Conservation (phyloP, 176 grass and related monocot genomes). For the Avena sativa region DNA sequence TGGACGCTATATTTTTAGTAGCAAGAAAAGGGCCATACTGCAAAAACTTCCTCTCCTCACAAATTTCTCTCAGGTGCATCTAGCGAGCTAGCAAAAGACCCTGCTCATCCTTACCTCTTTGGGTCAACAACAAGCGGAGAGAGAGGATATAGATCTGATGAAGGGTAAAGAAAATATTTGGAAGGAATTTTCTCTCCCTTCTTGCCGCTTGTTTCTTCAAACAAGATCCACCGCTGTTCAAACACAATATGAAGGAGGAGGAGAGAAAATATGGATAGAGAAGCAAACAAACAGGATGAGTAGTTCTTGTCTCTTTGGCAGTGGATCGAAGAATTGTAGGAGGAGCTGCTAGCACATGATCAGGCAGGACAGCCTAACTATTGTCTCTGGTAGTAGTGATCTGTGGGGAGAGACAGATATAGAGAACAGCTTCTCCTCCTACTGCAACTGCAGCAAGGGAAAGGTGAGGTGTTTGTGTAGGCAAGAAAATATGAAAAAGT, state of each 20-base stretch:
- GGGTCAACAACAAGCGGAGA: slow-evolving; percentile 46
- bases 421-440: slow-evolving; percentile 38
- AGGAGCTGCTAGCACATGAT: slow-evolving; percentile 52
- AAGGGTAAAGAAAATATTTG: slow-evolving; percentile 13
- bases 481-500: slow-evolving; percentile 53
- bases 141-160: slow-evolving; percentile 50
- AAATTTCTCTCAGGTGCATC: slow-evolving; percentile 42
- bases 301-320: slow-evolving; percentile 40
- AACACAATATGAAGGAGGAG: background rate
- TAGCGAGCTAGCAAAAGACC: slow-evolving; percentile 22
- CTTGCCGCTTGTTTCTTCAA: slow-evolving; percentile 42
- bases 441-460: slow-evolving; percentile 52
- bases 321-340: slow-evolving; percentile 43
- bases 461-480: slow-evolving; percentile 49
- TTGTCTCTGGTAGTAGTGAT: slow-evolving; percentile 39
- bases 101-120: slow-evolving; percentile 53
- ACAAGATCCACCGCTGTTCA: slow-evolving; percentile 42
- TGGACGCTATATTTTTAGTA: slow-evolving; percentile 41
- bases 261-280: slow-evolving; percentile 19
- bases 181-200: background rate
- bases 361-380: slow-evolving; percentile 50
- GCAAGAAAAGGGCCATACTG: slow-evolving; percentile 27
- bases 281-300: slow-evolving; percentile 31
- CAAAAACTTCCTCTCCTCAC: slow-evolving; percentile 15
- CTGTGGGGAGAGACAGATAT: slow-evolving; percentile 14